Percentiles rank a stretch among this genome's conserved stretches.
Conservation (phyloP, 1,139 yeast species). For the Taiozyma sp. region DNA sequence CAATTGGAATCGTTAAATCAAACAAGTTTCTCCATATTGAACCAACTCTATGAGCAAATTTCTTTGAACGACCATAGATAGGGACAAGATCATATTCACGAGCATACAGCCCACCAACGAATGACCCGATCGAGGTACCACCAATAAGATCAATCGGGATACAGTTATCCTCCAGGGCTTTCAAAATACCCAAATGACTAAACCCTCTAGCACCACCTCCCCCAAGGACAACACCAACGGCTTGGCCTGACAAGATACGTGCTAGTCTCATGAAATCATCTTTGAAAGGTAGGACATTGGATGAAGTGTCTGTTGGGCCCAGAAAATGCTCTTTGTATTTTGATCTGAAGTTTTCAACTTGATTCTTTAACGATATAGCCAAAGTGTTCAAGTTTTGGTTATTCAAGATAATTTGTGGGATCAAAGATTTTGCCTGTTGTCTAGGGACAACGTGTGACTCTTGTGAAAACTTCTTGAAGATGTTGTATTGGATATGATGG, state of each 20-base stretch:
- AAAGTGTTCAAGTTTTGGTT: slow-evolving; percentile 17
- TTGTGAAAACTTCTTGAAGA: slow-evolving; percentile 1
- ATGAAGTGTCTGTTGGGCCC: slow-evolving; percentile 29
- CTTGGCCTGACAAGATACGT: slow-evolving; percentile 84
- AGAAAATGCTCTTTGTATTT: slow-evolving; percentile 18
- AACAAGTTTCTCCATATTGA: slow-evolving; percentile 81
- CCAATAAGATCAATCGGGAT: slow-evolving; percentile 93
- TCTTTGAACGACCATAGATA: slow-evolving; percentile 84
- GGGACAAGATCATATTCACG: slow-evolving; percentile 88
- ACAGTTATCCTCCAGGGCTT: slow-evolving; percentile 89
- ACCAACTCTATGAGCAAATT: slow-evolving; percentile 77
- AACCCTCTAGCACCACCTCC: slow-evolving; percentile 98
- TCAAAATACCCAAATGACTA: slow-evolving; percentile 87
- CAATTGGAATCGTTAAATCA: slow-evolving; percentile 89
- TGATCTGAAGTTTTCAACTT: slow-evolving; percentile 28
- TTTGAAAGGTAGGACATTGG: slow-evolving; percentile 59
- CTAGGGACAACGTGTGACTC: background rate
- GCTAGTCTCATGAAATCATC: slow-evolving; percentile 89
- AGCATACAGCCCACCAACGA: slow-evolving; percentile 94
- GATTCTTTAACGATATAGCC: slow-evolving; percentile 28
- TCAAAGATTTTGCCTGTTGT: background rate
- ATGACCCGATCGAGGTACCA: slow-evolving; percentile 94
- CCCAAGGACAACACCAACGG: slow-evolving; percentile 90
- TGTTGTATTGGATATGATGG: slow-evolving; percentile 68
- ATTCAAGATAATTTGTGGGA: slow-evolving; percentile 5